Evolutionary conservation across 2,329 filamentous ascomycete genomes (phyloP).

Genomic region (Xylaria sp.): DNA sequence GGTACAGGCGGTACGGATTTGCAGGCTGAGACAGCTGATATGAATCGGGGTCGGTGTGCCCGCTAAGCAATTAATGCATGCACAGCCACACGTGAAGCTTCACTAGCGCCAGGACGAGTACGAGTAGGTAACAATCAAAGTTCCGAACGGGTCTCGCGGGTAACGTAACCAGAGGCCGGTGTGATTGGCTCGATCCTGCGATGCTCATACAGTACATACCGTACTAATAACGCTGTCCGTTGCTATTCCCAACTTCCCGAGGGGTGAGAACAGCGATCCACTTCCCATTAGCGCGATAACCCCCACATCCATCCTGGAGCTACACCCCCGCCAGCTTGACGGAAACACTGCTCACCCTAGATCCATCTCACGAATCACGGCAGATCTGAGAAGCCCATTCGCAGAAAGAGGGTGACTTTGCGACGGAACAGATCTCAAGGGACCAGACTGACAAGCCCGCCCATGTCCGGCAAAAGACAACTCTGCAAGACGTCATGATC

Average conservation of each 20-base stretch:
- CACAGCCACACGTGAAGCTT: conserved; percentile 7
- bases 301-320: neutral
- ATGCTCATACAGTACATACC: no score
- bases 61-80: neutral
- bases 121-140: no score
- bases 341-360: neutral
- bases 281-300: neutral
- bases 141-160: no score
- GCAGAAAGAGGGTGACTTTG: conserved; percentile 3
- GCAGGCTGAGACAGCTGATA: neutral
- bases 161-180: no score
- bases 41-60: neutral
- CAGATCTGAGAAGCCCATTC: conserved; percentile 1
- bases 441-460: neutral
- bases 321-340: no score
- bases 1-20: no score
- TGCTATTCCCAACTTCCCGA: no score
- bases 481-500: conserved; percentile 61
- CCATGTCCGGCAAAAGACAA: conserved; percentile 8
- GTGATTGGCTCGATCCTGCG: no score
- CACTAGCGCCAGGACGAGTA: no score
- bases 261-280: no score
- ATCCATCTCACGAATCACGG: neutral
- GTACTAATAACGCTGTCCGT: no score
- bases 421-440: conserved; percentile 3